Evolutionary conservation across 2,329 filamentous ascomycete genomes (phyloP).

Genomic region (Colletotrichum paranaense): DNA sequence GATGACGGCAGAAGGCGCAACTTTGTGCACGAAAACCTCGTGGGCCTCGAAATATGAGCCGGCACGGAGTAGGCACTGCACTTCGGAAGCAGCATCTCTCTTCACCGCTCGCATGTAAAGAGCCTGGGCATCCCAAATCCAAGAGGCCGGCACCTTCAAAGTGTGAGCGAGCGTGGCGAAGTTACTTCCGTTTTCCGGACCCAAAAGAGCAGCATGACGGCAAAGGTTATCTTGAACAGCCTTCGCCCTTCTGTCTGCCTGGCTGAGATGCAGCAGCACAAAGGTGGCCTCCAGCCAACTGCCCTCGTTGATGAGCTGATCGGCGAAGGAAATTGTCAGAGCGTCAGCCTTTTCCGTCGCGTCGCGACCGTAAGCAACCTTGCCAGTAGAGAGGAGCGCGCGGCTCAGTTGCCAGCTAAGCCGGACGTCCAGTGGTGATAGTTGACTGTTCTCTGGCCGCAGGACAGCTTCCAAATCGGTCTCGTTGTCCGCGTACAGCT

Average conservation of each 20-base stretch:
- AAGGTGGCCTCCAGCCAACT: constrained; percentile 80
- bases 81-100: constrained; percentile 76
- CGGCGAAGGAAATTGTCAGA: constrained; percentile 73
- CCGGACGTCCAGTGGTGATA: constrained; percentile 79
- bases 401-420: constrained; percentile 88
- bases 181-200: constrained; percentile 64
- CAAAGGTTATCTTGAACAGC: constrained; percentile 80
- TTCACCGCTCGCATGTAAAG: constrained; percentile 81
- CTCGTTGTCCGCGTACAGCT: constrained; percentile 75
- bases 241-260: constrained; percentile 69
- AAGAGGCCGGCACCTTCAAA: constrained; percentile 77
- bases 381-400: constrained; percentile 65
- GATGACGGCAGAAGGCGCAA: constrained; percentile 86
- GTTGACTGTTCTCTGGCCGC: constrained; percentile 79
- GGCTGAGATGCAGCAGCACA: constrained; percentile 80
- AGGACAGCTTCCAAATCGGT: constrained; percentile 76
- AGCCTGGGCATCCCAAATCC: constrained; percentile 91
- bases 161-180: constrained; percentile 72
- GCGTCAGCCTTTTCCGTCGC: constrained; percentile 73
- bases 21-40: constrained; percentile 80
- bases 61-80: constrained; percentile 83
- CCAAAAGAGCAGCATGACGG: constrained; percentile 76
- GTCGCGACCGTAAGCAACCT: constrained; percentile 63
- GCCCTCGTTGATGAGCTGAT: constrained; percentile 71
- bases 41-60: constrained; percentile 84